phyloP scores from a whole-genome alignment of 1,284 basidiomycete genomes.

The Bondarzewia mesenterica region DNA sequence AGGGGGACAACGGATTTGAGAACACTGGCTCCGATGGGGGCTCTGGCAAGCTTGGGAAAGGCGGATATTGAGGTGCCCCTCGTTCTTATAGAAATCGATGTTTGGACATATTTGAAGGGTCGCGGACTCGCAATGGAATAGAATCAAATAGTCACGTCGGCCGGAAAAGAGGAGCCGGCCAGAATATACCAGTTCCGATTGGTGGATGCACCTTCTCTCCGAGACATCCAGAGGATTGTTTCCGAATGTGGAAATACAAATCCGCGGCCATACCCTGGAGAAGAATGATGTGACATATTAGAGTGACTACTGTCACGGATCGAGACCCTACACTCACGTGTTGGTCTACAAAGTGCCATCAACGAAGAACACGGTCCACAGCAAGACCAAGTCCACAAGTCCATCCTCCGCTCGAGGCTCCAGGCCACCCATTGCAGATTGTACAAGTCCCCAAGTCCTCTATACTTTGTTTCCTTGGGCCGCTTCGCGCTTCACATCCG shows the following conservation, averaged over 20 bases:
- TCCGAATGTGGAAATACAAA: neutral
- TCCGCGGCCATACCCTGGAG: neutral
- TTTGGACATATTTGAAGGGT: conserved; percentile 20
- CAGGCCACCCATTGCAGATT: no score
- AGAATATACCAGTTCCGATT: conserved; percentile 1
- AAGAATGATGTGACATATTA: neutral
- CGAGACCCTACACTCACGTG: neutral
- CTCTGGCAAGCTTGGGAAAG: conserved; percentile 12
- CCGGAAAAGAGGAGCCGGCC: neutral
- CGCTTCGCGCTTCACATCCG: neutral
- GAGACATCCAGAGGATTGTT: neutral
- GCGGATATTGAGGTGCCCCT: conserved; percentile 15
- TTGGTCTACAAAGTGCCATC: no score
- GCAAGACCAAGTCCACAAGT: no score
- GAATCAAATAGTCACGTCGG: conserved; percentile 10
- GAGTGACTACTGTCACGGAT: neutral
- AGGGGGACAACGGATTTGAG: conserved; percentile 2
- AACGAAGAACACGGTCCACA: no score
- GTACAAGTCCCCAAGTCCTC: no score
- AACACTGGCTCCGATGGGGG: conserved; percentile 11
- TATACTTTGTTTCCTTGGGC: neutral
- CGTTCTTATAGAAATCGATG: conserved; percentile 20
- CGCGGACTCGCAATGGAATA: conserved; percentile 6
- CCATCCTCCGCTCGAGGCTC: no score
- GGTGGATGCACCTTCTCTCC: neutral